Base-by-base conservation (phyloP, 2,329 filamentous ascomycete genomes). In the Madurella fahalii region DNA sequence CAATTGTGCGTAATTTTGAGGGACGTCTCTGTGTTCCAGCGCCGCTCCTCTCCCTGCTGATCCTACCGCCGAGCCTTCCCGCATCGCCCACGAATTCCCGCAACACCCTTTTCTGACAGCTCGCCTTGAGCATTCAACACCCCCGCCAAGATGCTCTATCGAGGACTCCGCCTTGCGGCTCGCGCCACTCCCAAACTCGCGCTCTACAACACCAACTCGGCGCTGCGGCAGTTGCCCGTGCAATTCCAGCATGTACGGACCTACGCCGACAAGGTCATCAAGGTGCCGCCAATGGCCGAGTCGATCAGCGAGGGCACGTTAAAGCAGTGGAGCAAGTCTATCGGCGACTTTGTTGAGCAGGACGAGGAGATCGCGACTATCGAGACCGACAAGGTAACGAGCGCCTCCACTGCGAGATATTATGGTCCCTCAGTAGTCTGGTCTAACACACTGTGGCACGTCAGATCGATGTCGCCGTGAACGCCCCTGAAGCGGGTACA, bases 331-430 rank as follows among this genome's bases (percentile, higher is more conserved):
- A 87, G 84, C 67, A 97, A 97, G 72, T 72, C 93, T 75, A 78
- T 96, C 65, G 94, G 94, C 67, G 94, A 99, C 71, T 92, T 85
- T 65, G 92, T 99, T 50, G 91, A 95, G 77, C 86, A 87, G 67
- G 94, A 99, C 69, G 94, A 97, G 75, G 94, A 99, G 72, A 93
- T 99, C 71, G 94, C 94, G 32, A 96, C 93, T 47, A 99, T 99
- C 68, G 94, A 99, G 76, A 99, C 94, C 13, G 94, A 99, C 81
- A 99, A 99, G 85, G 90, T 90, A 76, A 37, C 42, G 59, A 42
- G 20, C 46, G 34, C 9, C 37, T 25, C 13, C n/a, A 17, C 15
- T 25, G 30, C 37, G 48, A n/a, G 20, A 4, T 18, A 30, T 16
- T 12, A 9, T 45, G 30, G 34, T 25, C 11, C 15, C 16, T 25